These are phyloP conservation scores for Yamadazyma atlantica DNA, from an alignment of 1,139 yeast species.

Conservation along the genomic window DNA sequence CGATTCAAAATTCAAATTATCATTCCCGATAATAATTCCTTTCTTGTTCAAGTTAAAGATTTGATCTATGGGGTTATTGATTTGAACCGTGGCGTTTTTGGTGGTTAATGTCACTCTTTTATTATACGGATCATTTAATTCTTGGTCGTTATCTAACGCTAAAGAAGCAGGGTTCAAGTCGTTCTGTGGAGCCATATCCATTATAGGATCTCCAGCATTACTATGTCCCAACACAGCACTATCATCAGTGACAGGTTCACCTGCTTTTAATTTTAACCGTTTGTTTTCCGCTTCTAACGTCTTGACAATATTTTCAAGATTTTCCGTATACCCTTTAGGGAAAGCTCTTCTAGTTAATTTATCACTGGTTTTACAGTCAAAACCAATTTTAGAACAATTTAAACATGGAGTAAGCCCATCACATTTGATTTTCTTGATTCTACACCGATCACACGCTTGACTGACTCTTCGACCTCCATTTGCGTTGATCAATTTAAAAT, in stretches of 20 bases:
- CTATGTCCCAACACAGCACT: constrained; percentile 2
- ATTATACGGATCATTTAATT: neutral
- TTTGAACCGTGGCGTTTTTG: constrained; percentile 22
- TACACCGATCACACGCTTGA: constrained; percentile 80
- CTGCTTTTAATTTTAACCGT: constrained; percentile 14
- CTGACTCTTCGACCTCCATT: constrained; percentile 52
- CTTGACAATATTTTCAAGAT: constrained; percentile 60
- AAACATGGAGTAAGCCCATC: constrained; percentile 72
- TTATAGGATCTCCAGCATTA: constrained; percentile 3
- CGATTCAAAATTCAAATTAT: constrained; percentile 48
- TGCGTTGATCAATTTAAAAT: constrained; percentile 41
- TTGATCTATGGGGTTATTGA: constrained; percentile 50
- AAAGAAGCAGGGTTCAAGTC: neutral
- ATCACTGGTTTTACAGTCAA: constrained; percentile 70
- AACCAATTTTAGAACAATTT: constrained; percentile 62
- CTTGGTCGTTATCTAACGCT: neutral
- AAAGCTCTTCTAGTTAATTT: constrained; percentile 70
- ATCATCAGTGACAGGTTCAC: constrained; percentile 10
- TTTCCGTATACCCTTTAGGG: constrained; percentile 76
- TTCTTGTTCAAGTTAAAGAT: constrained; percentile 46
- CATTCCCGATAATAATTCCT: constrained; percentile 50
- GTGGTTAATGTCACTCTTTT: constrained; percentile 5
- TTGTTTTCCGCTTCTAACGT: constrained; percentile 60
- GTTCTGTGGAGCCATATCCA: too few relatives aligned
- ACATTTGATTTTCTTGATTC: constrained; percentile 75